These are phyloP conservation scores for Starmera pachycereana DNA, from an alignment of 805 yeast species.

Conservation along the genomic window DNA sequence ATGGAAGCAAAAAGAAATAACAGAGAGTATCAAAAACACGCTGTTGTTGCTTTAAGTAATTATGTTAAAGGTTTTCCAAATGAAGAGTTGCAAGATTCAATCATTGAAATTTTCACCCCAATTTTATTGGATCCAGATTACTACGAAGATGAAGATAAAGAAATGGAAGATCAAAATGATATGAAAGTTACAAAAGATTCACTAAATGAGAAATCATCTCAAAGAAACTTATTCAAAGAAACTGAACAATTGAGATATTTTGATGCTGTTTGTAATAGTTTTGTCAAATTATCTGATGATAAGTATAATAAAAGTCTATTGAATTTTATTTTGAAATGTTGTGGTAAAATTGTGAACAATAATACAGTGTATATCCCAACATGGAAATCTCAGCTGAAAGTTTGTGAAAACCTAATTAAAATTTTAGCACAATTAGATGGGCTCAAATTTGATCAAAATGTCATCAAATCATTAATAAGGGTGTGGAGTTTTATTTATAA, in stretches of 20 bases:
- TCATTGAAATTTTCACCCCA: slow-evolving; percentile 20
- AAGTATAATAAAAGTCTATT: slow-evolving; percentile 13
- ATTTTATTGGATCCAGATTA: slow-evolving; percentile 27
- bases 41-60: slow-evolving; percentile 41
- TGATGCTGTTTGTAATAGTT: slow-evolving; percentile 25
- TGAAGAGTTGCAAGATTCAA: slow-evolving; percentile 21
- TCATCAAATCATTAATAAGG: slow-evolving; percentile 4
- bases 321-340: slow-evolving; percentile 21
- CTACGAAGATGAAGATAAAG: slow-evolving; percentile 28
- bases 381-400: slow-evolving; percentile 51
- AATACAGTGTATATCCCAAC: slow-evolving; percentile 26
- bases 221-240: slow-evolving; percentile 35
- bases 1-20: slow-evolving; percentile 62
- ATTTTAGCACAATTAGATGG: slow-evolving; percentile 9
- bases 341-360: slow-evolving; percentile 18
- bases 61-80: slow-evolving; percentile 32
- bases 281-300: slow-evolving; percentile 15
- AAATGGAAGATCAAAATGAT: slow-evolving; percentile 13
- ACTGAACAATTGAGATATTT: slow-evolving; percentile 32
- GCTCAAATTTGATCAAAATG: slow-evolving; percentile 2
- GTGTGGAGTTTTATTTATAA: slow-evolving; percentile 18
- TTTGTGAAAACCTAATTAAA: slow-evolving; percentile 29
- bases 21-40: slow-evolving; percentile 47
- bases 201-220: slow-evolving; percentile 27
- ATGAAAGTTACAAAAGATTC: slow-evolving; percentile 6